Conservation (phyloP, 2,329 filamentous ascomycete species). For the Diaporthe ilicicola region DNA sequence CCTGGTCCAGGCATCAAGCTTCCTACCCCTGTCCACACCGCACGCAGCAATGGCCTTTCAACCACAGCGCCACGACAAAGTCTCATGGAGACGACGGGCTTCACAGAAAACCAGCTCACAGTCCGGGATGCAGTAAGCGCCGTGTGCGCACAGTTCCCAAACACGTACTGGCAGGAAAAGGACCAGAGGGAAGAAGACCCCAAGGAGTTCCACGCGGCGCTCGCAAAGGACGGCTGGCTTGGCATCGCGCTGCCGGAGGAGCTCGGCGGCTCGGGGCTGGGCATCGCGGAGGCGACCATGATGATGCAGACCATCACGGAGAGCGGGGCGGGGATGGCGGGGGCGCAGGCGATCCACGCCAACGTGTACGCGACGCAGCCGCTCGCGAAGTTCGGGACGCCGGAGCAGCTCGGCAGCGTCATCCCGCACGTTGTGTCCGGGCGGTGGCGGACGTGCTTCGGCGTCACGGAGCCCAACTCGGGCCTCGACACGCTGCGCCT, state of each 20-base stretch:
- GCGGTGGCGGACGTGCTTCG: slow-evolving; percentile 78
- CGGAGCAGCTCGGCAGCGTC: slow-evolving; percentile 68
- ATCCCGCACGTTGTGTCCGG: slow-evolving; percentile 78
- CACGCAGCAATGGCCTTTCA: slow-evolving; percentile 49
- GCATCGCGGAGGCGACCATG: slow-evolving; percentile 83
- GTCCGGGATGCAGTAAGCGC: slow-evolving; percentile 76
- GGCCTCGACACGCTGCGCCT: slow-evolving; percentile 81
- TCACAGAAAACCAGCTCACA: slow-evolving; percentile 76
- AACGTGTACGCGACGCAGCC: slow-evolving; percentile 81
- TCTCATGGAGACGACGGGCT: slow-evolving; percentile 77
- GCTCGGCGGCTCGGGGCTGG: slow-evolving; percentile 77
- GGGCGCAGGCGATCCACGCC: slow-evolving; percentile 68
- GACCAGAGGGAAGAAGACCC: slow-evolving; percentile 78
- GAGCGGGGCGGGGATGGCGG: slow-evolving; percentile 81
- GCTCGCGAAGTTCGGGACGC: slow-evolving; percentile 75
- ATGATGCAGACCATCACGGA: slow-evolving; percentile 87
- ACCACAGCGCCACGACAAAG: slow-evolving; percentile 40
- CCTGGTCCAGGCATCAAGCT: neutral
- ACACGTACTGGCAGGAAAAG: slow-evolving; percentile 79
- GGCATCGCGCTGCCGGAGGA: slow-evolving; percentile 81
- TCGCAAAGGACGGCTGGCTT: slow-evolving; percentile 81
- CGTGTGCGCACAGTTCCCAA: slow-evolving; percentile 75
- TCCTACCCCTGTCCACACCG: neutral
- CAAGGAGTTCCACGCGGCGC: slow-evolving; percentile 76
- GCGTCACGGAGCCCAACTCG: slow-evolving; percentile 84